Conservation (phyloP, 2,329 filamentous ascomycete genomes). For the Akanthomyces uredinophilus region DNA sequence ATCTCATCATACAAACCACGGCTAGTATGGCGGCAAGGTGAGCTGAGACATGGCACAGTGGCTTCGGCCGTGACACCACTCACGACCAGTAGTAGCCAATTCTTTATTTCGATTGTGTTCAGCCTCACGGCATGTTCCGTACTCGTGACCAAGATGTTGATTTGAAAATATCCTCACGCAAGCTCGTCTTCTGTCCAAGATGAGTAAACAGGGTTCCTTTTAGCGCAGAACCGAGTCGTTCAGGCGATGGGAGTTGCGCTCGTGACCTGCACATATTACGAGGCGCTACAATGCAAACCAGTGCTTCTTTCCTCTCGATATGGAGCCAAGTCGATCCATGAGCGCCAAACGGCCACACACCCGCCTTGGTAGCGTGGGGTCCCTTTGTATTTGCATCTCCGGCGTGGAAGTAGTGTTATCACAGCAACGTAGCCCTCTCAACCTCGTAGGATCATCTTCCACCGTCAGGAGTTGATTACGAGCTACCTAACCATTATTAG, state of each 20-base stretch:
- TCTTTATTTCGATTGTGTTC: background rate
- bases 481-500: background rate
- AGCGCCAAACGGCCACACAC: background rate
- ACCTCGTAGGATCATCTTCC: no score
- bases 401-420: background rate
- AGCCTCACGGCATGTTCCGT: no score
- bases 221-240: no score
- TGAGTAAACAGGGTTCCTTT: no score
- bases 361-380: background rate
- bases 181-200: no score
- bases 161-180: no score
- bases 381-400: slow-evolving; percentile 5
- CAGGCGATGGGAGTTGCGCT: no score
- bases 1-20: no score
- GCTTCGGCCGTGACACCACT: background rate
- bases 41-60: background rate
- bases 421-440: no score
- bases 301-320: background rate
- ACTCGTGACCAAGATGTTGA: no score
- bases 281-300: background rate
- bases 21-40: no score
- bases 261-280: no score
- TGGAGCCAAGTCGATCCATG: background rate
- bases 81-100: background rate
- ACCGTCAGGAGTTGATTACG: background rate